Conservation (phyloP, 805 yeast species). For the Pichia cabralensis region DNA sequence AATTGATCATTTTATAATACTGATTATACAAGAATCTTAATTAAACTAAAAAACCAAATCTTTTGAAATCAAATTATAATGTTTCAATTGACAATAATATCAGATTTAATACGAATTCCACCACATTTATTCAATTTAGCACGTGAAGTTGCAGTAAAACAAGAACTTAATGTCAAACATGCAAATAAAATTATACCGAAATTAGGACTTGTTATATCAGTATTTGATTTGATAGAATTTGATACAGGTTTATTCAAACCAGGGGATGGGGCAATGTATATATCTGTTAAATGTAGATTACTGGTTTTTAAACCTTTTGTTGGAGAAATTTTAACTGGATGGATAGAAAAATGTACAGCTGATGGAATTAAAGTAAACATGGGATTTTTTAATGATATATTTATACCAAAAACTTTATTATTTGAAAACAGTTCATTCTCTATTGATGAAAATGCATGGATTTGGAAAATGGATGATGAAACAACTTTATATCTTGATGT, state of each 20-base stretch:
- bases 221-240: conserved; percentile 74
- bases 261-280: conserved; percentile 87
- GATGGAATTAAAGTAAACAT: conserved; percentile 81
- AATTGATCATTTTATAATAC: too few relatives aligned
- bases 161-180: conserved; percentile 76
- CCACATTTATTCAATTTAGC: conserved; percentile 76
- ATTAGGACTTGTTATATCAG: conserved; percentile 73
- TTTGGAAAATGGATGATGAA: conserved; percentile 71
- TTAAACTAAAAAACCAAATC: too few relatives aligned
- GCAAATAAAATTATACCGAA: conserved; percentile 78
- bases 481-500: conserved; percentile 75
- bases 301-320: conserved; percentile 88
- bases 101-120: conserved; percentile 80
- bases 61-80: conserved; percentile 33
- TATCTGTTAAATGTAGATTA: conserved; percentile 64
- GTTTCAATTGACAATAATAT: conserved; percentile 76
- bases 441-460: conserved; percentile 85
- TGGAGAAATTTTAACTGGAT: conserved; percentile 88
- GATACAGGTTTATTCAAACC: conserved; percentile 87
- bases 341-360: conserved; percentile 79
- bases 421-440: conserved; percentile 45
- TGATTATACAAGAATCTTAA: too few relatives aligned
- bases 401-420: conserved; percentile 72
- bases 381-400: conserved; percentile 87
- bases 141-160: conserved; percentile 59